Base-by-base conservation (phyloP, 164 flowering plant species). In the Litsea cubeba region DNA sequence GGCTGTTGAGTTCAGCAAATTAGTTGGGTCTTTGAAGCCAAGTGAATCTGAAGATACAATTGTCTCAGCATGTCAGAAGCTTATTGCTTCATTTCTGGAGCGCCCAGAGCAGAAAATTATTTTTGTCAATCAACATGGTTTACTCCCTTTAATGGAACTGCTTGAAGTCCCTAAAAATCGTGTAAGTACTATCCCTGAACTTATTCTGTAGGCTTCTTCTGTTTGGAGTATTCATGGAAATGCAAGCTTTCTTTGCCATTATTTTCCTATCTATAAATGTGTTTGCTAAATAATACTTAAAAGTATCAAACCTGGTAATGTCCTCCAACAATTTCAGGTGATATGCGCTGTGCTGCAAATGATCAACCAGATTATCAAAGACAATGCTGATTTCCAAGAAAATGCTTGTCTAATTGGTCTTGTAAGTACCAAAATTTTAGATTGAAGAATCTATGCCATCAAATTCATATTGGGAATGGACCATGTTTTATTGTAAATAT, bases 361-460 rank as follows among this genome's bases (percentile, higher is more conserved):
- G 75, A 81, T 92, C 74, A 96, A 96, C 79, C 89, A 88, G 84
- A 86, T 96, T 65, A 83, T 96, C 65, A 96, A 89, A 79, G 98
- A 94, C 78, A 96, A 91, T 74, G 77, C 86, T 46, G 91, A 85
- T 74, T 87, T 92, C 76, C 98, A 90, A 87, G 98, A 94, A 84
- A 94, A 94, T 89, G 98, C 98, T 75, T 96, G 99, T 79, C 93
- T 94, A 62, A 88, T 92, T 78, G 99, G 99, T 75, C 78, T 96
- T 82, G 99, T 96, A 81, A 85, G 97, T 84, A 69, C 73, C 65
- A 51, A 25, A 58, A 30, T 71, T 22, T 50, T 70, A 0, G 46
- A 18, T 12, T 69, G 23, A 25, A 66, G 12, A 1, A 6, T 74
- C 46, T 26, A 22, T 17, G 12, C 62, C 26, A 15, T 65, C 23